Evolutionary conservation across 768 basidiomycete genomes (phyloP).

Genomic region (Hypholoma sublateritium): DNA sequence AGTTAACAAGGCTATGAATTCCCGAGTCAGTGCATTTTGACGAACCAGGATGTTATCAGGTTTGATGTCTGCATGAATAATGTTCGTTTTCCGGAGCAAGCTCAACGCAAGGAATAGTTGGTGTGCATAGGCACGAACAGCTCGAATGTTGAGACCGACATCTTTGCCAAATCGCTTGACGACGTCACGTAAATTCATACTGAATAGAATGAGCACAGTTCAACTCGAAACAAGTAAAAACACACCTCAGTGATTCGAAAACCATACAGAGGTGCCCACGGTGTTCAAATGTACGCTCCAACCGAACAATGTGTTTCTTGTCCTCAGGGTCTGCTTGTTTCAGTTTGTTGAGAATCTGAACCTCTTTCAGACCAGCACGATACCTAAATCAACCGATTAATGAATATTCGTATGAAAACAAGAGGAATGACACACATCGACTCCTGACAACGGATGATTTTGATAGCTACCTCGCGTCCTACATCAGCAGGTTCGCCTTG

Average conservation of each 20-base stretch:
- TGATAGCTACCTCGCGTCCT: constrained; percentile 88
- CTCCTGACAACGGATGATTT: constrained; percentile 94
- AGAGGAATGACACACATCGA: constrained; percentile 64
- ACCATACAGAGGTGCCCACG: constrained; percentile 96
- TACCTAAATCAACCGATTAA: constrained; percentile 55
- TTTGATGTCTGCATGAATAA: constrained; percentile 99
- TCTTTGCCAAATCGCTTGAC: constrained; percentile 99
- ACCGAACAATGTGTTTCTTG: constrained; percentile 93
- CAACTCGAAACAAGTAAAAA: neutral
- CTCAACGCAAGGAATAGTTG: constrained; percentile 90
- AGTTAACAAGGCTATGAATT: neutral
- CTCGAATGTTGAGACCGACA: constrained; percentile 91
- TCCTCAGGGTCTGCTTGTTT: constrained; percentile 91
- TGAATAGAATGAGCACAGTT: neutral
- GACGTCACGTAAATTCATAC: constrained; percentile 95
- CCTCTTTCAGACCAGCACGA: constrained; percentile 92
- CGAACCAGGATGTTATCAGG: constrained; percentile 95
- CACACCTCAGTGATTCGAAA: constrained; percentile 89
- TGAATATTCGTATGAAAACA: neutral
- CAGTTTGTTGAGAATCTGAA: constrained; percentile 83
- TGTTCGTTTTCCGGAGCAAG: constrained; percentile 82
- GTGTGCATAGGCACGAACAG: constrained; percentile 98
- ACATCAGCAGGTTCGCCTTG: constrained; percentile 56
- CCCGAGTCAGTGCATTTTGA: constrained; percentile 12
- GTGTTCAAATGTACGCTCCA: constrained; percentile 95